Conservation (phyloP, 495 filamentous ascomycete genomes). For the Parachaetomium inaequale region DNA sequence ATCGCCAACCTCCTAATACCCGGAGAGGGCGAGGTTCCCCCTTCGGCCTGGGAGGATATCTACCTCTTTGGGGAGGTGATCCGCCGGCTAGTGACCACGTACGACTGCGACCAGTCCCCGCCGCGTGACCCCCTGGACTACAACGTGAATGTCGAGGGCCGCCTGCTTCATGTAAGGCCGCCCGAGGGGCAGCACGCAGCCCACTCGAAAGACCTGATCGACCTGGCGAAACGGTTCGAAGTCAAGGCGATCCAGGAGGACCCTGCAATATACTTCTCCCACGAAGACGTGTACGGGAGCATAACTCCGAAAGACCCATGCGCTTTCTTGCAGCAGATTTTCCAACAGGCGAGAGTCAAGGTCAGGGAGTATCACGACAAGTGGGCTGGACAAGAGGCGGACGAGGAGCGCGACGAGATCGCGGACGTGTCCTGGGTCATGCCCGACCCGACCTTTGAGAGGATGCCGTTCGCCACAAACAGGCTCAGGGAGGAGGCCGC, state of each 20-base stretch:
- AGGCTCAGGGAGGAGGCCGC: neutral
- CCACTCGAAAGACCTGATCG: neutral
- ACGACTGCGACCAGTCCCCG: neutral
- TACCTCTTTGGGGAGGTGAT: conserved; percentile 10
- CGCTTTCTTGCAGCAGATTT: neutral
- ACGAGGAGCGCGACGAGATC: neutral
- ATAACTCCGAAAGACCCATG: neutral
- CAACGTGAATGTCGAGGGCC: neutral
- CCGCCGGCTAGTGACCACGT: neutral
- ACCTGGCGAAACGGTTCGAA: neutral
- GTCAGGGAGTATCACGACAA: neutral
- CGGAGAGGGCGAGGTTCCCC: neutral
- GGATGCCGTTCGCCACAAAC: neutral
- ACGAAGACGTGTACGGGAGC: neutral
- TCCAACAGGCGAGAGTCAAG: neutral
- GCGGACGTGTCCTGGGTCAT: conserved; percentile 8
- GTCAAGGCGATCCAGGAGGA: neutral
- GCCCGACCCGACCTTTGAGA: neutral
- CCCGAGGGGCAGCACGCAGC: neutral
- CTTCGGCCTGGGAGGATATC: neutral
- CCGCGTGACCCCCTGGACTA: neutral
- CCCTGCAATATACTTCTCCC: neutral
- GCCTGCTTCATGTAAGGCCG: neutral
- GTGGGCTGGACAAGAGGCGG: too few relatives aligned
- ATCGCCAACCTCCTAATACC: neutral